These are phyloP conservation scores for Hirschioporus abietinus DNA, from an alignment of 768 basidiomycete species.

Conservation along the genomic window DNA sequence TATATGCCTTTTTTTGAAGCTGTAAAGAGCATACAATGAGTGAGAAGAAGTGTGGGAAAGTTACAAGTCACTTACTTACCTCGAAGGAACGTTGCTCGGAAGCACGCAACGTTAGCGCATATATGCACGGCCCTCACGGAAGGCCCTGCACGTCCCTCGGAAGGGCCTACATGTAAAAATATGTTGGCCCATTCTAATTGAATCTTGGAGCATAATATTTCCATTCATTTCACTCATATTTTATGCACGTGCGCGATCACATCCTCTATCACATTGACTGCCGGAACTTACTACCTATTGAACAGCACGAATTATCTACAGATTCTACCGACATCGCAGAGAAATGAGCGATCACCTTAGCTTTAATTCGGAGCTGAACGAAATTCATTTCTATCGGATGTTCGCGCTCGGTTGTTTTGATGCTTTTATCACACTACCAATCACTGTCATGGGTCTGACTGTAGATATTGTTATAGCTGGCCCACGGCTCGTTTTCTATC, in stretches of 20 bases:
- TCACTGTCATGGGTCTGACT: not conserved
- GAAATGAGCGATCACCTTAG: not conserved
- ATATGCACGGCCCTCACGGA: no score
- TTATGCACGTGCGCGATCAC: not conserved
- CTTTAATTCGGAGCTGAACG: not conserved
- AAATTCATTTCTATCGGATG: not conserved
- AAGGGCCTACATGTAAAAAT: no score
- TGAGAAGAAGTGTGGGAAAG: no score
- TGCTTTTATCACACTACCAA: not conserved
- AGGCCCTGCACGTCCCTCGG: no score
- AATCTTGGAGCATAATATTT: not conserved
- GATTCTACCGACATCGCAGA: not conserved
- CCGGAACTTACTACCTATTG: not conserved
- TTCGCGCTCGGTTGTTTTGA: not conserved
- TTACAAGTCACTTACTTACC: no score
- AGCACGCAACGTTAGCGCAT: no score
- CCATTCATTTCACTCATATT: not conserved
- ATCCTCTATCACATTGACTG: not conserved
- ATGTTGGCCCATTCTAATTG: no score
- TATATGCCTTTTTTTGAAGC: no score
- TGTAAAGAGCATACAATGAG: no score
- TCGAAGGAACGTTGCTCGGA: no score
- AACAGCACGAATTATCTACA: not conserved
- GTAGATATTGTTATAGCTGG: not conserved
- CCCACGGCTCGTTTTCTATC: not conserved